Evolutionary conservation across 2,329 filamentous ascomycete genomes (phyloP).

Genomic region (Graphium sp.): DNA sequence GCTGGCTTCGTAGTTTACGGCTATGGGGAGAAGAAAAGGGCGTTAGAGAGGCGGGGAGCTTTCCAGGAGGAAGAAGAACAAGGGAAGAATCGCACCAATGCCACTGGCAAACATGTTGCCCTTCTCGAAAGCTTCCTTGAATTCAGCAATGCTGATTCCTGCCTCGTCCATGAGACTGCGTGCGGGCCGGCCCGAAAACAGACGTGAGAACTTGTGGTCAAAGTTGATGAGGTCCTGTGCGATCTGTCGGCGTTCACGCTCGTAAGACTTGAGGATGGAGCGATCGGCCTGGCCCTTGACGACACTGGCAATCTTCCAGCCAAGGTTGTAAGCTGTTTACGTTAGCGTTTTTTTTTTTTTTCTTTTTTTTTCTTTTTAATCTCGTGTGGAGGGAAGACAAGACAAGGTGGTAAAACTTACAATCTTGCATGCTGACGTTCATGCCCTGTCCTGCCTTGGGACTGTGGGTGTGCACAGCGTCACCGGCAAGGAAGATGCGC

Average conservation of each 20-base stretch:
- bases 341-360: no score
- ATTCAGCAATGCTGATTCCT: constrained; percentile 43
- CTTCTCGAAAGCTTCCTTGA: constrained; percentile 45
- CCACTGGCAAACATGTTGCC: constrained; percentile 16
- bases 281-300: constrained; percentile 17
- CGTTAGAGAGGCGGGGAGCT: no score
- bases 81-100: background rate
- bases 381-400: no score
- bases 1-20: constrained; percentile 1
- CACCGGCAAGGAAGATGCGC: constrained; percentile 47
- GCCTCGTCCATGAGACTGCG: constrained; percentile 44
- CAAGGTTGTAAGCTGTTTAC: constrained; percentile 26
- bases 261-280: constrained; percentile 29
- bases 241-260: constrained; percentile 28
- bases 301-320: constrained; percentile 9
- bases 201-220: constrained; percentile 26
- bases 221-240: constrained; percentile 26
- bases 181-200: constrained; percentile 35
- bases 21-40: no score
- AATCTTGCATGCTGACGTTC: constrained; percentile 51
- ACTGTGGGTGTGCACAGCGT: constrained; percentile 26
- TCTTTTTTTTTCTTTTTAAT: no score
- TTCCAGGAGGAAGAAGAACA: background rate
- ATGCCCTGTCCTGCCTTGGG: constrained; percentile 49
- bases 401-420: background rate